A percentile compares a stretch with the other conserved stretches of the same genome.
phyloP scores from a whole-genome alignment of 192 early-diverging fungal species.

The Gryganskiella cystojenkinii region DNA sequence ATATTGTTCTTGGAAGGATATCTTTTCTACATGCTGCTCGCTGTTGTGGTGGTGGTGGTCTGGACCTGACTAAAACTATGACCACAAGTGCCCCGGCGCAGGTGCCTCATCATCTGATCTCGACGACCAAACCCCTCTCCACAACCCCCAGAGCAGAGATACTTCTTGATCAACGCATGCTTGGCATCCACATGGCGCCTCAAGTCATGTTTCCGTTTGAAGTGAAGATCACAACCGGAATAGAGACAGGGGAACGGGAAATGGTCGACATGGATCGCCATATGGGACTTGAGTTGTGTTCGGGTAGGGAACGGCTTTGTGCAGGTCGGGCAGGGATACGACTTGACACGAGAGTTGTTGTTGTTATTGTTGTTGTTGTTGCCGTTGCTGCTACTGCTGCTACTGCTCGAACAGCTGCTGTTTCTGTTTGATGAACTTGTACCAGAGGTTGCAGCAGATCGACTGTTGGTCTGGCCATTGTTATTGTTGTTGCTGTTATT shows the following conservation, averaged over 20 bases:
- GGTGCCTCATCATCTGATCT: constrained; percentile 48
- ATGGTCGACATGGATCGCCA: constrained; percentile 50
- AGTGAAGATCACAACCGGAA: constrained; percentile 39
- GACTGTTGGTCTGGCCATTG: too few species aligned
- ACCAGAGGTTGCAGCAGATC: too few species aligned
- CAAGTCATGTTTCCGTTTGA: constrained; percentile 58
- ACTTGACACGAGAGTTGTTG: constrained; percentile 16
- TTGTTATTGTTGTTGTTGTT: constrained; percentile 1
- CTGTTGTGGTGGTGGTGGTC: not conserved
- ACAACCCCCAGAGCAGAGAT: constrained; percentile 44
- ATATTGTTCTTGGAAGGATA: too few species aligned
- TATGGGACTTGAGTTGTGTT: constrained; percentile 53
- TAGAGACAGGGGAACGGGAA: constrained; percentile 53
- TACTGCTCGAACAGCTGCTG: constrained; percentile 1
- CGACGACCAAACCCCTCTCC: constrained; percentile 48
- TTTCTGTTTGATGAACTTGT: not conserved
- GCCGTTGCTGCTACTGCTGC: constrained; percentile 3
- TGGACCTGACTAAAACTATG: not conserved
- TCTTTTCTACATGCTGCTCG: not conserved
- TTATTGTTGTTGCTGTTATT: not conserved
- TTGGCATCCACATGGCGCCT: constrained; percentile 56
- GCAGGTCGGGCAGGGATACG: constrained; percentile 50
- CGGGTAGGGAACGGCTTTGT: constrained; percentile 43
- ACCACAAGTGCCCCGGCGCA: constrained; percentile 28
- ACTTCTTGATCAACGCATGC: constrained; percentile 50